phyloP scores from a whole-genome alignment of 2,329 filamentous ascomycete genomes.

The Capronia coronata region DNA sequence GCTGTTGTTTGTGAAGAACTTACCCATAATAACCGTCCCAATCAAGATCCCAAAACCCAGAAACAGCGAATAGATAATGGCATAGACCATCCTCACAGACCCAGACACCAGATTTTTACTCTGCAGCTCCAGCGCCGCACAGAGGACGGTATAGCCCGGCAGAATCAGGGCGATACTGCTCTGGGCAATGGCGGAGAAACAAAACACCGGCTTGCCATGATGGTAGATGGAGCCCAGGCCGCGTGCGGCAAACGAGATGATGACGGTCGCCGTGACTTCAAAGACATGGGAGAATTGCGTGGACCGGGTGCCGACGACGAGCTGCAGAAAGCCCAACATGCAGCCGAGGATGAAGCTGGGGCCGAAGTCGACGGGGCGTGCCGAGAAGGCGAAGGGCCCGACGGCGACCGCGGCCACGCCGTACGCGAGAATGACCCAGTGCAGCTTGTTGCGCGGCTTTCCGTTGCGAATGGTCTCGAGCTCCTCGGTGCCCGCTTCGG shows the following conservation, averaged over 20 bases:
- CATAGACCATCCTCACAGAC: slow-evolving; percentile 67
- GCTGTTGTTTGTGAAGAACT: not conserved
- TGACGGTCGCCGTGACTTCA: slow-evolving; percentile 56
- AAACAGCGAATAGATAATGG: slow-evolving; percentile 66
- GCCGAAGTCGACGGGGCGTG: slow-evolving; percentile 69
- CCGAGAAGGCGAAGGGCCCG: slow-evolving; percentile 72
- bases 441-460: slow-evolving; percentile 48
- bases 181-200: slow-evolving; percentile 65
- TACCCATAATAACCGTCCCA: slow-evolving; percentile 56
- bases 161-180: slow-evolving; percentile 70
- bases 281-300: slow-evolving; percentile 61
- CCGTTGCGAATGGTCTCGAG: slow-evolving; percentile 51
- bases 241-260: slow-evolving; percentile 64
- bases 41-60: slow-evolving; percentile 67
- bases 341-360: slow-evolving; percentile 48
- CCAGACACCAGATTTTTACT: slow-evolving; percentile 63
- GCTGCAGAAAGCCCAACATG: not conserved
- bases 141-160: slow-evolving; percentile 60
- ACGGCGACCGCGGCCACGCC: slow-evolving; percentile 70
- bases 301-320: slow-evolving; percentile 58
- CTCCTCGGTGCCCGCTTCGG: slow-evolving; percentile 41
- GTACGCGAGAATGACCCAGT: slow-evolving; percentile 57
- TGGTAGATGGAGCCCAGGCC: slow-evolving; percentile 59
- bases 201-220: slow-evolving; percentile 51
- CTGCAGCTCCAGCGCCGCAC: slow-evolving; percentile 59